A percentile compares a stretch with the other conserved stretches of the same genome.
These are phyloP conservation scores for Pichia sp. DNA, from an alignment of 1,139 yeast species.

Conservation along the genomic window DNA sequence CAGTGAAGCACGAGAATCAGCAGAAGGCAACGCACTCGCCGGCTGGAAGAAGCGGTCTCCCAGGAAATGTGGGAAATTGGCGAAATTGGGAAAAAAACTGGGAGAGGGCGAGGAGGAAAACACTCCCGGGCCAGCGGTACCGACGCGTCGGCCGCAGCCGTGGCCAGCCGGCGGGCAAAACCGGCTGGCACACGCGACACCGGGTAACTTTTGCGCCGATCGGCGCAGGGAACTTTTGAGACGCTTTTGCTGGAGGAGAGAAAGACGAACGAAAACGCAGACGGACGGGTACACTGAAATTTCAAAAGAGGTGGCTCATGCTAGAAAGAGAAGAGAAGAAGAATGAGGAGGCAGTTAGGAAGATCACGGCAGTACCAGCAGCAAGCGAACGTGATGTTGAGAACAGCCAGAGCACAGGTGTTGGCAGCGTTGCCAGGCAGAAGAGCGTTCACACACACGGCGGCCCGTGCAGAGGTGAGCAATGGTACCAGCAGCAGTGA, in stretches of 20 bases:
- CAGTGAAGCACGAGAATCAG: not conserved
- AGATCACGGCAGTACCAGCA: not conserved
- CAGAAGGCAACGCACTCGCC: not conserved
- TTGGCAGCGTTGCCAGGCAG: not conserved
- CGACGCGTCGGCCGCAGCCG: not conserved
- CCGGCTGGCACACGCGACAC: not conserved
- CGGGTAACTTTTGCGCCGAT: conserved; percentile 4
- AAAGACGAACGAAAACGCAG: too few species aligned
- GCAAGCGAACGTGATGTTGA: not conserved
- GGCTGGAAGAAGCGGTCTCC: not conserved
- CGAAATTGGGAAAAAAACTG: not conserved
- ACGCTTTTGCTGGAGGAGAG: not conserved
- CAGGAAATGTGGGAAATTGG: not conserved
- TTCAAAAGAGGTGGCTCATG: not conserved
- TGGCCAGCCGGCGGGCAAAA: not conserved
- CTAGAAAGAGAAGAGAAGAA: not conserved
- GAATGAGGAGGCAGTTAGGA: not conserved
- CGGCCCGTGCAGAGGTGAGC: not conserved
- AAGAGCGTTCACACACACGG: not conserved
- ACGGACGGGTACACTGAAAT: not conserved
- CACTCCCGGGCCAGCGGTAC: not conserved
- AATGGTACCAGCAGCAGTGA: not conserved
- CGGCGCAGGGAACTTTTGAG: not conserved
- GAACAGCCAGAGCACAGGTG: not conserved
- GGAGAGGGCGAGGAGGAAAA: not conserved